A percentile compares a stretch with the other conserved stretches of the same genome.
phyloP scores from a whole-genome alignment of 148 eudicot genomes.

The Rhododendron mucronatum region DNA sequence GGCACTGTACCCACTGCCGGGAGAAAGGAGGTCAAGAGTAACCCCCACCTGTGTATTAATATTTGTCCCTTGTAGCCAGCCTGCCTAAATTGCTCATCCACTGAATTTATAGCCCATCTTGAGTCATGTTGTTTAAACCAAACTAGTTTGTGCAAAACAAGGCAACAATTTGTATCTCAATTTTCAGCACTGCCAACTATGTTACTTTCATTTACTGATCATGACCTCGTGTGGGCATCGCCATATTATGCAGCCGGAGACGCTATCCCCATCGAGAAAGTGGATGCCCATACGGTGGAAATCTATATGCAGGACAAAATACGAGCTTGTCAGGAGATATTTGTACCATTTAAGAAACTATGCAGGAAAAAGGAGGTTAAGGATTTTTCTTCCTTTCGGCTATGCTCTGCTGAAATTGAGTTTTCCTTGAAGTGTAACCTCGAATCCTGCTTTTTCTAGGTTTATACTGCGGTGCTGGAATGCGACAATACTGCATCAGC shows the following conservation, averaged over 20 bases:
- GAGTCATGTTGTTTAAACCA: neutral
- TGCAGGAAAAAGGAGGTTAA: conserved; percentile 39
- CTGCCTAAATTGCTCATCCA: too few relatives aligned
- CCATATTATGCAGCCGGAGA: conserved; percentile 48
- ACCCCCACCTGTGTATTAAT: neutral
- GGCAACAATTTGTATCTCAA: neutral
- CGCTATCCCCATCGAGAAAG: conserved; percentile 43
- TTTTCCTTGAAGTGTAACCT: neutral
- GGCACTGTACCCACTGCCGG: neutral
- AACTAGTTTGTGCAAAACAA: neutral
- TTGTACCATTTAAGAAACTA: conserved; percentile 45
- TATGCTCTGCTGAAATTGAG: neutral
- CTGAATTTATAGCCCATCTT: neutral
- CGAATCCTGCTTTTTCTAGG: conserved; percentile 13
- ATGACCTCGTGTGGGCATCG: neutral
- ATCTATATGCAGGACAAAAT: conserved; percentile 49
- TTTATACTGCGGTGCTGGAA: conserved; percentile 67
- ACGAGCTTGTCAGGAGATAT: conserved; percentile 38
- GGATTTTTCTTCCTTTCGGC: neutral
- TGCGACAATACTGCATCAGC: conserved; percentile 51
- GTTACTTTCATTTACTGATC: neutral
- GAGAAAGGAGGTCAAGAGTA: neutral
- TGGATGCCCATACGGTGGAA: conserved; percentile 43
- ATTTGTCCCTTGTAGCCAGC: neutral
- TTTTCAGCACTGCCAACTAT: neutral